These are phyloP conservation scores for Priceomyces melissophilus DNA, from an alignment of 805 yeast genomes.

Conservation along the genomic window DNA sequence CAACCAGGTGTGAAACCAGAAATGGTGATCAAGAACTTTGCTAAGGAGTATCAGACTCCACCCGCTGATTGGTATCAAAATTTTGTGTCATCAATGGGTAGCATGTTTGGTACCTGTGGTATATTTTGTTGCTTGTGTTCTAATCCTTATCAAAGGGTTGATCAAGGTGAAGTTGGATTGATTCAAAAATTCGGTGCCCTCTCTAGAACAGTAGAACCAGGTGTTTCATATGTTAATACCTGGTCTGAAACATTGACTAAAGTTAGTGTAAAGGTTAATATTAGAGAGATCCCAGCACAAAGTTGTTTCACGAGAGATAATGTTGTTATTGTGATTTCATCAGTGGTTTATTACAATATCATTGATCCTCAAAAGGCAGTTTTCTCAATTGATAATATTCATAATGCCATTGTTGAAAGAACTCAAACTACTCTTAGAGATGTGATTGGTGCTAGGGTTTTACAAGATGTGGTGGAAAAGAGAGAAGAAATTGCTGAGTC, in stretches of 20 bases:
- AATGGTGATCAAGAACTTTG: slow-evolving; percentile 40
- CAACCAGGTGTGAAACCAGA: slow-evolving; percentile 34
- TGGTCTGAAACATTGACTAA: slow-evolving; percentile 52
- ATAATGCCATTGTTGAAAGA: slow-evolving; percentile 57
- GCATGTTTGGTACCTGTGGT: slow-evolving; percentile 50
- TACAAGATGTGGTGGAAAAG: slow-evolving; percentile 72
- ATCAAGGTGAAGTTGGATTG: slow-evolving; percentile 68
- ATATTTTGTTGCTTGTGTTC: slow-evolving; percentile 54
- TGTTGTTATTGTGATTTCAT: slow-evolving; percentile 57
- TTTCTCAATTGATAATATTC: slow-evolving; percentile 53
- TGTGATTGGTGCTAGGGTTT: slow-evolving; percentile 60
- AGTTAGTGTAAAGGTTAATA: slow-evolving; percentile 55
- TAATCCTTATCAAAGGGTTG: slow-evolving; percentile 58
- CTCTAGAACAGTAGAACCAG: slow-evolving; percentile 65
- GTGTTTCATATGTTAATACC: slow-evolving; percentile 62
- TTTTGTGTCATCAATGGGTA: slow-evolving; percentile 41
- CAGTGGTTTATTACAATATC: slow-evolving; percentile 65
- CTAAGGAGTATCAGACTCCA: slow-evolving; percentile 39
- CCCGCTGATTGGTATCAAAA: slow-evolving; percentile 39
- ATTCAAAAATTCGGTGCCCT: slow-evolving; percentile 66
- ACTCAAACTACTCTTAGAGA: slow-evolving; percentile 73
- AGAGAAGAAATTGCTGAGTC: slow-evolving; percentile 68
- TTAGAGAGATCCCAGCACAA: slow-evolving; percentile 64
- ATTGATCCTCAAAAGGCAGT: slow-evolving; percentile 65
- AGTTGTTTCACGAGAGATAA: slow-evolving; percentile 70